These are phyloP conservation scores for Schizochytrium sp. DNA, from an alignment of 108 stramenopile genomes.

Conservation along the genomic window DNA sequence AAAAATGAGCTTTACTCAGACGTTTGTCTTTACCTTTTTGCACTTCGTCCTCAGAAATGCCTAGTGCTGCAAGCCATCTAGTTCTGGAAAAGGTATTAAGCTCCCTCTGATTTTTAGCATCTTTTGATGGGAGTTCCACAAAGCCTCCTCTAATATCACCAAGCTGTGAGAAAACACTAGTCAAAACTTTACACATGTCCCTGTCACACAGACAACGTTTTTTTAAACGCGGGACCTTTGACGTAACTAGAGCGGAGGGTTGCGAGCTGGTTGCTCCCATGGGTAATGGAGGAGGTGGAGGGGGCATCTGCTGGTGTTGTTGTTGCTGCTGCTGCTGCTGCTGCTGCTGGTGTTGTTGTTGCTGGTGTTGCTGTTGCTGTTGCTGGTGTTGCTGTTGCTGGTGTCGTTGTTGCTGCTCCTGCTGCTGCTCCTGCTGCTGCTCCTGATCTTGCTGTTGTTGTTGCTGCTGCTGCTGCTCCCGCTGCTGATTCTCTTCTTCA, in stretches of 20 bases:
- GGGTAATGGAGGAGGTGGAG: background rate
- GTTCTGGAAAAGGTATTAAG: background rate
- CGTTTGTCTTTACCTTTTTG: slow-evolving; percentile 9
- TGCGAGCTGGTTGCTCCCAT: background rate
- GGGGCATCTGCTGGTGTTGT: background rate
- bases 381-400: background rate
- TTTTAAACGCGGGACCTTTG: slow-evolving; percentile 36
- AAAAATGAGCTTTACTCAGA: background rate
- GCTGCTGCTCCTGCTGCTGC: too few species aligned
- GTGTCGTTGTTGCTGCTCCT: background rate
- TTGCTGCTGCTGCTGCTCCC: background rate
- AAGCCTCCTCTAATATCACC: background rate
- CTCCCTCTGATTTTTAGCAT: background rate
- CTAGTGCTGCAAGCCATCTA: background rate
- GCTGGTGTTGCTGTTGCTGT: background rate
- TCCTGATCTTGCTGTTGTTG: background rate
- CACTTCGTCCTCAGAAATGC: background rate
- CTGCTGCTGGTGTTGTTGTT: background rate
- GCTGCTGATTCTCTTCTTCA: too few species aligned
- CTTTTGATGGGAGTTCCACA: slow-evolving; percentile 31
- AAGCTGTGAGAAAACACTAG: slow-evolving; percentile 16
- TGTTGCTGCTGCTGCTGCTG: background rate
- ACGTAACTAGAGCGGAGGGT: background rate
- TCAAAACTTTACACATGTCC: slow-evolving; percentile 8
- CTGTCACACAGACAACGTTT: slow-evolving; percentile 22